A percentile compares a stretch with the other conserved stretches of the same genome.
Conservation (phyloP, 768 basidiomycete species). For the Pleurotus tuber-regium region DNA sequence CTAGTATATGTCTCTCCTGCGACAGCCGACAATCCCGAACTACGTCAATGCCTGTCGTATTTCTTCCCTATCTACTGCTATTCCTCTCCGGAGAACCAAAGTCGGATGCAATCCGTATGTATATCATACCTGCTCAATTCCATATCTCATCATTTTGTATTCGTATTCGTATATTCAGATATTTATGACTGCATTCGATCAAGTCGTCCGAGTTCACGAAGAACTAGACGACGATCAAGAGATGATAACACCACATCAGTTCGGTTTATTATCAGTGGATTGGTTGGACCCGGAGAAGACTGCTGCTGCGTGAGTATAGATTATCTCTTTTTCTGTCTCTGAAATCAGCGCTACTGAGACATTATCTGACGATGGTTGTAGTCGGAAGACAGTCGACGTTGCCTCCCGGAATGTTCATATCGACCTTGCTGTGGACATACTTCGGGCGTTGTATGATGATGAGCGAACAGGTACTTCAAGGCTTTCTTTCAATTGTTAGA, state of each 20-base stretch:
- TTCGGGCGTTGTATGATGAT: constrained; percentile 45
- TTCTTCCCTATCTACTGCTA: constrained; percentile 96
- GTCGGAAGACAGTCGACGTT: constrained; percentile 14
- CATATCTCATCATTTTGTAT: background rate
- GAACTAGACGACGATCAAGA: constrained; percentile 71
- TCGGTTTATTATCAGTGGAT: constrained; percentile 77
- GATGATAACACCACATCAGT: constrained; percentile 71
- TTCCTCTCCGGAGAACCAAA: constrained; percentile 78
- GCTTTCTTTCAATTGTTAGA: background rate
- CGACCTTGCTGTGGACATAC: constrained; percentile 55
- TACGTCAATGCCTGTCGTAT: constrained; percentile 91
- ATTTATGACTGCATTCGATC: constrained; percentile 65
- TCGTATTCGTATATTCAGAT: constrained; percentile 45
- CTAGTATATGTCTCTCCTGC: constrained; percentile 81
- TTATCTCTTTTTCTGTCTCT: background rate
- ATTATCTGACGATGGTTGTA: no score
- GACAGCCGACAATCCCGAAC: constrained; percentile 78
- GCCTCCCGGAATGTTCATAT: constrained; percentile 42
- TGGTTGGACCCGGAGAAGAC: constrained; percentile 87
- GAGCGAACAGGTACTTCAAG: constrained; percentile 38
- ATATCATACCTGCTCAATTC: background rate
- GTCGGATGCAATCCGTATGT: constrained; percentile 49
- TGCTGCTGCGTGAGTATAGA: constrained; percentile 36
- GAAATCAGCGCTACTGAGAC: constrained; percentile 7
- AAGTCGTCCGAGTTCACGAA: constrained; percentile 53